These are phyloP conservation scores for Suillus clintonianus DNA, from an alignment of 768 basidiomycete genomes.

Conservation along the genomic window DNA sequence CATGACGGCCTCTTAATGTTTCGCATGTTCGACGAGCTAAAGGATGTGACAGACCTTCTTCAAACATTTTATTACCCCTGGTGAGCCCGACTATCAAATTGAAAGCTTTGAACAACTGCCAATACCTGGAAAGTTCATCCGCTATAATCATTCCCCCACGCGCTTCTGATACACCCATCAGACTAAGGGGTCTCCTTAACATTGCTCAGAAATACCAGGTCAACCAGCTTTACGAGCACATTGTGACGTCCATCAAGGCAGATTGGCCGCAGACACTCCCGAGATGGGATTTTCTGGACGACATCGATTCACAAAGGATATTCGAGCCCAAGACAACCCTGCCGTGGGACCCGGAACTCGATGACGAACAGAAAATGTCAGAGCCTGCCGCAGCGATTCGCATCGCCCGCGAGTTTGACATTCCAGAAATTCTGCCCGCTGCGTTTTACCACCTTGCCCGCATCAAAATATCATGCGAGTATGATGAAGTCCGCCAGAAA, in stretches of 20 bases:
- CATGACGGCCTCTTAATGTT: too few species aligned
- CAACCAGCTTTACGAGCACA: slow-evolving; percentile 31
- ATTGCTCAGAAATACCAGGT: slow-evolving; percentile 39
- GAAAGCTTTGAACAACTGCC: slow-evolving; percentile 2
- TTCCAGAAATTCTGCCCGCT: slow-evolving; percentile 49
- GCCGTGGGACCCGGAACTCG: too few species aligned
- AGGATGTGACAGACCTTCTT: too few species aligned
- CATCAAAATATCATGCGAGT: slow-evolving; percentile 13
- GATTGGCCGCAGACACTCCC: slow-evolving; percentile 34
- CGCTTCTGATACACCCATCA: too few species aligned
- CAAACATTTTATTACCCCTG: too few species aligned
- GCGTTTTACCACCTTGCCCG: slow-evolving; percentile 49
- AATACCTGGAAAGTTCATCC: too few species aligned
- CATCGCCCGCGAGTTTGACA: slow-evolving; percentile 42
- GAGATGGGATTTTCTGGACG: slow-evolving; percentile 22
- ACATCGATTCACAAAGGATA: too few species aligned
- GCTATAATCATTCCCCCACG: too few species aligned
- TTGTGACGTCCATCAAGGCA: slow-evolving; percentile 32
- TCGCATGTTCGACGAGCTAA: too few species aligned
- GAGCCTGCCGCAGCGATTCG: slow-evolving; percentile 34
- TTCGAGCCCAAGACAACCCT: too few species aligned
- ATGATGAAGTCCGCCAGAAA: slow-evolving; percentile 10
- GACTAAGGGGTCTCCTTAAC: slow-evolving; percentile 24
- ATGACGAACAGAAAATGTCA: not conserved
- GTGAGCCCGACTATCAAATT: slow-evolving; percentile 31